phyloP scores from a whole-genome alignment of 2,329 filamentous ascomycete species.

The Ceratocystis ficicola region DNA sequence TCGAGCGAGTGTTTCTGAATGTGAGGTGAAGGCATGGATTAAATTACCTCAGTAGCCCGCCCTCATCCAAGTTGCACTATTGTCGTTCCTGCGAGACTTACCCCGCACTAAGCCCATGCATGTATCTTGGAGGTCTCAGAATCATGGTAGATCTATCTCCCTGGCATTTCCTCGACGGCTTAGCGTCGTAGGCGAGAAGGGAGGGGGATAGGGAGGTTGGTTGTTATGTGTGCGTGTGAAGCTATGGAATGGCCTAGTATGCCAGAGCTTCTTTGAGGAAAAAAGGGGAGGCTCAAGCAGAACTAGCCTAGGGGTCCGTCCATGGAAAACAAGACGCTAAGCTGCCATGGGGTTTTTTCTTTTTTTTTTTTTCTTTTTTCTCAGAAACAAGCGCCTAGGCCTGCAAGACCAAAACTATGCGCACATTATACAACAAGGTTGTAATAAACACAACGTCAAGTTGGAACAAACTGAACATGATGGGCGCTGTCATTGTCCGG shows the following conservation, averaged over 20 bases:
- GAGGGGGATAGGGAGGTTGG: not conserved
- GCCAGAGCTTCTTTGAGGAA: not conserved
- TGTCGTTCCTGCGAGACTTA: not conserved
- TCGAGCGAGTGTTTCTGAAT: not conserved
- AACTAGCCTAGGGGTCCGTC: no score
- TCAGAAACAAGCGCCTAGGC: not conserved
- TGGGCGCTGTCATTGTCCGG: no score
- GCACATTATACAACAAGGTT: no score
- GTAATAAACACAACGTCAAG: no score
- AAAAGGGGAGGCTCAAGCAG: no score
- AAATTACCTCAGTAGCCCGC: not conserved
- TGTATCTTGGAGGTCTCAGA: not conserved
- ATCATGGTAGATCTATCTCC: not conserved
- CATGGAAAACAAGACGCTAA: no score
- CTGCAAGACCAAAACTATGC: no score
- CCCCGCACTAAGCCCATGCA: not conserved
- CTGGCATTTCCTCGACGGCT: not conserved
- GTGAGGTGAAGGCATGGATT: not conserved
- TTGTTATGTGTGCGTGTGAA: not conserved
- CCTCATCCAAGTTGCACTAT: not conserved
- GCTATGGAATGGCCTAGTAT: not conserved
- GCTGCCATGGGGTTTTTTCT: no score
- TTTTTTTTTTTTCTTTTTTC: not conserved
- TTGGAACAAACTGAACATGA: no score
- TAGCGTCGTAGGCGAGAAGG: not conserved